A percentile compares a stretch with the other conserved stretches of the same genome.
These are phyloP conservation scores for Ceratocystiopsis brevicomis DNA, from an alignment of 2,329 filamentous ascomycete species.

Conservation along the genomic window DNA sequence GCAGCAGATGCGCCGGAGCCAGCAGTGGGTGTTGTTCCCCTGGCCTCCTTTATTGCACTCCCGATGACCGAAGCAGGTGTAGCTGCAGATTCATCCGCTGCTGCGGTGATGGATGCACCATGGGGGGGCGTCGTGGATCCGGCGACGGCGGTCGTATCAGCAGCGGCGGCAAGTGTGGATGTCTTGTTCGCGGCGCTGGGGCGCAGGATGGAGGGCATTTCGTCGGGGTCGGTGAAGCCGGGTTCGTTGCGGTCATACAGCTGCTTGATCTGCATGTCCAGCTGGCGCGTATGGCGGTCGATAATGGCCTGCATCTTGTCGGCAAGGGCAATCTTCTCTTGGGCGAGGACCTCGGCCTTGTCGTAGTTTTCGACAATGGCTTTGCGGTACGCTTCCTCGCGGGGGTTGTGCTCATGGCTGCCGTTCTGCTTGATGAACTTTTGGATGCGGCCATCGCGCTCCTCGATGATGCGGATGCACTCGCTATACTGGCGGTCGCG, in stretches of 20 bases:
- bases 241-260: slow-evolving; percentile 42
- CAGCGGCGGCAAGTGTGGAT: slow-evolving; percentile 18
- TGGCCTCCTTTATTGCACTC: slow-evolving; percentile 8
- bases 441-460: slow-evolving; percentile 57
- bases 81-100: slow-evolving; percentile 3
- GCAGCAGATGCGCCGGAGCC: not conserved
- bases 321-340: slow-evolving; percentile 54
- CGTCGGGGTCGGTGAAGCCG: slow-evolving; percentile 41
- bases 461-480: slow-evolving; percentile 47
- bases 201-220: slow-evolving; percentile 43
- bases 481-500: slow-evolving; percentile 58
- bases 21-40: not conserved
- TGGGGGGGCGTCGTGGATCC: no score
- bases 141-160: no score
- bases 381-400: slow-evolving; percentile 49
- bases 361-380: slow-evolving; percentile 49
- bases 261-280: slow-evolving; percentile 43
- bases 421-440: slow-evolving; percentile 65
- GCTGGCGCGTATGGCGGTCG: slow-evolving; percentile 44
- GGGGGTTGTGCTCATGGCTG: slow-evolving; percentile 53
- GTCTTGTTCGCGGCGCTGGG: slow-evolving; percentile 34
- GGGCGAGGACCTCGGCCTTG: slow-evolving; percentile 49
- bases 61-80: slow-evolving; percentile 6
- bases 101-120: no score
- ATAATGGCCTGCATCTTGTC: slow-evolving; percentile 41